Conservation (phyloP, 768 basidiomycete genomes). For the Collybia sordida region DNA sequence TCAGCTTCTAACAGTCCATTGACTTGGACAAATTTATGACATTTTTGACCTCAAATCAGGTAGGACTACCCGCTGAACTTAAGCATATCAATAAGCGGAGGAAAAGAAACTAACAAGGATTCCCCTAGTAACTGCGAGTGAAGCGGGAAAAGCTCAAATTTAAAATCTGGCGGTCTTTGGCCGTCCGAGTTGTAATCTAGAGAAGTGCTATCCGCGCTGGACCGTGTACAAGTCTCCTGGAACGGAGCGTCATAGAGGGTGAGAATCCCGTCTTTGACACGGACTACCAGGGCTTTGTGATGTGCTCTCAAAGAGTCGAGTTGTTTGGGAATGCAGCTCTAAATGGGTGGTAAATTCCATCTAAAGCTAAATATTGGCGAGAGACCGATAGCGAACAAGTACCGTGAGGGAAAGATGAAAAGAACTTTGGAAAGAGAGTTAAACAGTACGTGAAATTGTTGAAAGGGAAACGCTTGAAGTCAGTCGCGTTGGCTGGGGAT, state of each 20-base stretch:
- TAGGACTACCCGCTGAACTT: slow-evolving; percentile 85
- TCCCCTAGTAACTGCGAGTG: slow-evolving; percentile 87
- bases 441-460: slow-evolving; percentile 82
- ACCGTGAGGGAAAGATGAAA: slow-evolving; percentile 84
- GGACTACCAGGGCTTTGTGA: slow-evolving; percentile 65
- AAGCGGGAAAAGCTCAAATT: slow-evolving; percentile 85
- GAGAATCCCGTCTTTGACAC: slow-evolving; percentile 61
- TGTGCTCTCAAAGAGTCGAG: slow-evolving; percentile 51
- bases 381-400: slow-evolving; percentile 85
- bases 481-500: slow-evolving; percentile 58
- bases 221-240: slow-evolving; percentile 78
- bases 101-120: slow-evolving; percentile 92
- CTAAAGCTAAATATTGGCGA: slow-evolving; percentile 82
- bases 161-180: slow-evolving; percentile 67
- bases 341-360: slow-evolving; percentile 83
- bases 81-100: slow-evolving; percentile 90
- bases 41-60: slow-evolving; percentile 74
- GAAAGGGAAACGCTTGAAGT: slow-evolving; percentile 77
- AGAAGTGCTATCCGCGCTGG: slow-evolving; percentile 72
- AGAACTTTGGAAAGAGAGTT: slow-evolving; percentile 80
- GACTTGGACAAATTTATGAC: slow-evolving; percentile 80
- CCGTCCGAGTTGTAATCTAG: slow-evolving; percentile 76
- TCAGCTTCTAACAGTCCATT: slow-evolving; percentile 79
- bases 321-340: slow-evolving; percentile 32
- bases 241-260: slow-evolving; percentile 80